Percentiles rank a stretch among this genome's conserved stretches.
These are phyloP conservation scores for Rhizophagus sp. DNA, from an alignment of 192 early-diverging fungal species.

Conservation along the genomic window DNA sequence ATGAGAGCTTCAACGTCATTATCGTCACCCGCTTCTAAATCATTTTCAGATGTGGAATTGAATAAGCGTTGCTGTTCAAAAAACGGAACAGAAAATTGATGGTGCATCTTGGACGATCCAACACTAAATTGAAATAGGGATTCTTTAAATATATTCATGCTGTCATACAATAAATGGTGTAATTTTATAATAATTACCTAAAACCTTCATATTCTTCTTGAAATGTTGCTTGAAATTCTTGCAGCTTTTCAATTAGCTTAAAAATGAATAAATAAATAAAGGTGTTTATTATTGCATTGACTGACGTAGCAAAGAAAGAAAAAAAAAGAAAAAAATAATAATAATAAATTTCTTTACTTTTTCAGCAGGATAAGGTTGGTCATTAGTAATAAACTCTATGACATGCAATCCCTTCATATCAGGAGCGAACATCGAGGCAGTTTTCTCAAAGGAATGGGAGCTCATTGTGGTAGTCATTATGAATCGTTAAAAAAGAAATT, in stretches of 20 bases:
- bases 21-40: slow-evolving; percentile 13
- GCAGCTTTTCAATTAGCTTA: slow-evolving; percentile 11
- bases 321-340: neutral
- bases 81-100: neutral
- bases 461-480: neutral
- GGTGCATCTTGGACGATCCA: slow-evolving; percentile 6
- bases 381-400: slow-evolving; percentile 17
- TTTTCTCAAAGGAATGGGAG: neutral
- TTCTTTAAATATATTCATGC: neutral
- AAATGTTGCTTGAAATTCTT: slow-evolving; percentile 5
- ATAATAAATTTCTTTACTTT: neutral
- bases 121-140: slow-evolving; percentile 4
- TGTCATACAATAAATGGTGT: neutral
- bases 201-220: slow-evolving; percentile 13
- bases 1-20: slow-evolving; percentile 6
- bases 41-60: neutral
- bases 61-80: neutral
- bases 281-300: neutral
- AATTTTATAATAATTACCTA: neutral
- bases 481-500: neutral
- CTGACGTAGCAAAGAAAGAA: neutral
- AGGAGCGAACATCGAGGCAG: neutral
- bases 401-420: slow-evolving; percentile 19
- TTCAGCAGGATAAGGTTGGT: slow-evolving; percentile 14
- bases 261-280: neutral